Conservation (phyloP, 2,329 filamentous ascomycete species). For the Exutisphaerella laricina region DNA sequence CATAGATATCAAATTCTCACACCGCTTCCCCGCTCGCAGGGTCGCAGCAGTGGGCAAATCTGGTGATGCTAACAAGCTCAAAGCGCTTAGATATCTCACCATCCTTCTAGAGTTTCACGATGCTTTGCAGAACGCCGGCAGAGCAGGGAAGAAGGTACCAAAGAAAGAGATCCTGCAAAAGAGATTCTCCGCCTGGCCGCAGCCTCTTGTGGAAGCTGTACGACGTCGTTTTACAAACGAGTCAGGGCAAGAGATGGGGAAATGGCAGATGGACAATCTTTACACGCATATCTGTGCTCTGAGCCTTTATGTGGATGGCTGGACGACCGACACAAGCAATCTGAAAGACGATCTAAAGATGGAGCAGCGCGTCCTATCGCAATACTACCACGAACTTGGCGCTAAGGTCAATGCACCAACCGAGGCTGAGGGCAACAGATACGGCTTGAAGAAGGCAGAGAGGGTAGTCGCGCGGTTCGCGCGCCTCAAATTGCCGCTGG, state of each 20-base stretch:
- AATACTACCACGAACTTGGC: conserved; percentile 70
- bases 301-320: conserved; percentile 66
- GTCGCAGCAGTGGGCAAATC: conserved; percentile 54
- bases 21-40: conserved; percentile 61
- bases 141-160: conserved; percentile 47
- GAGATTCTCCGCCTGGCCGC: conserved; percentile 51
- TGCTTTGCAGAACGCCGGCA: conserved; percentile 31
- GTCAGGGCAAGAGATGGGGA: conserved; percentile 56
- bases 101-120: conserved; percentile 46
- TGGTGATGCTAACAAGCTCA: conserved; percentile 43
- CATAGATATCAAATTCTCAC: conserved; percentile 50
- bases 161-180: conserved; percentile 57
- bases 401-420: conserved; percentile 52
- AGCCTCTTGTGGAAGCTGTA: conserved; percentile 60
- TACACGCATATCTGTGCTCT: conserved; percentile 69
- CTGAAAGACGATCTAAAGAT: conserved; percentile 66
- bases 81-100: conserved; percentile 45
- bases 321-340: conserved; percentile 63
- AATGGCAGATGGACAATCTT: conserved; percentile 65
- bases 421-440: conserved; percentile 43
- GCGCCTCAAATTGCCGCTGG: conserved; percentile 68
- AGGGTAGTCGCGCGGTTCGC: conserved; percentile 59
- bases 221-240: conserved; percentile 62
- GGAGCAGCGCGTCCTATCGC: conserved; percentile 55
- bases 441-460: conserved; percentile 56